phyloP scores from a whole-genome alignment of 1,284 basidiomycete genomes.

The Pyrrhoderma lamaoense region DNA sequence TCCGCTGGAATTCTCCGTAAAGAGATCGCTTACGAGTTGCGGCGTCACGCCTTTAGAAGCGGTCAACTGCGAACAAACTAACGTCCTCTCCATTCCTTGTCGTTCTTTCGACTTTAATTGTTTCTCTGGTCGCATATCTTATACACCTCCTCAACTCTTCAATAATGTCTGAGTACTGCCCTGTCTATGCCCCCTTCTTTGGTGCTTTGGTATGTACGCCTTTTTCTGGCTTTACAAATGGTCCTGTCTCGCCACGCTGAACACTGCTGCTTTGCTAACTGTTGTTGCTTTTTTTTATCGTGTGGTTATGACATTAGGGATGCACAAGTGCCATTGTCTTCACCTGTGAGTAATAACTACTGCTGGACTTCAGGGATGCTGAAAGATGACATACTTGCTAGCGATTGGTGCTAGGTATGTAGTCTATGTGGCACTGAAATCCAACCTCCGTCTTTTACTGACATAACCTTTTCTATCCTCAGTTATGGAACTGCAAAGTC shows the following conservation, averaged over 20 bases:
- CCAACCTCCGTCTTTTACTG: no score
- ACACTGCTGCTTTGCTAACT: neutral
- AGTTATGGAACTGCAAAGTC: slow-evolving; percentile 97
- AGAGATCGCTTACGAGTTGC: neutral
- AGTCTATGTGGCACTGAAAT: neutral
- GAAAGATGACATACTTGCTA: slow-evolving; percentile 22
- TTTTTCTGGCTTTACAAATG: neutral
- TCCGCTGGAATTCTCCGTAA: no score
- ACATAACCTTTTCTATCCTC: neutral
- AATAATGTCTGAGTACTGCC: slow-evolving; percentile 84
- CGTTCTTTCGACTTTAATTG: neutral
- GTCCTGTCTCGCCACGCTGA: slow-evolving; percentile 11
- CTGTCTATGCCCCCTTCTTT: slow-evolving; percentile 95
- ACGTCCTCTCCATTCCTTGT: neutral
- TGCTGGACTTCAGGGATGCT: neutral
- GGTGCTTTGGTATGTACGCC: slow-evolving; percentile 76
- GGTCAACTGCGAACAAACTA: neutral
- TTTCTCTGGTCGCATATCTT: neutral
- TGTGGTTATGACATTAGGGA: slow-evolving; percentile 46
- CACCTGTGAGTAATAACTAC: slow-evolving; percentile 65
- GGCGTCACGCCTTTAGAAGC: neutral
- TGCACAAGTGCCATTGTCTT: slow-evolving; percentile 97
- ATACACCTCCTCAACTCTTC: neutral
- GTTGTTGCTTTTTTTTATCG: neutral
- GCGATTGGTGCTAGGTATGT: slow-evolving; percentile 68